Percentiles rank a stretch among this genome's conserved stretches.
Conservation (phyloP, 441 rosid species). For the Eruca vesicaria region DNA sequence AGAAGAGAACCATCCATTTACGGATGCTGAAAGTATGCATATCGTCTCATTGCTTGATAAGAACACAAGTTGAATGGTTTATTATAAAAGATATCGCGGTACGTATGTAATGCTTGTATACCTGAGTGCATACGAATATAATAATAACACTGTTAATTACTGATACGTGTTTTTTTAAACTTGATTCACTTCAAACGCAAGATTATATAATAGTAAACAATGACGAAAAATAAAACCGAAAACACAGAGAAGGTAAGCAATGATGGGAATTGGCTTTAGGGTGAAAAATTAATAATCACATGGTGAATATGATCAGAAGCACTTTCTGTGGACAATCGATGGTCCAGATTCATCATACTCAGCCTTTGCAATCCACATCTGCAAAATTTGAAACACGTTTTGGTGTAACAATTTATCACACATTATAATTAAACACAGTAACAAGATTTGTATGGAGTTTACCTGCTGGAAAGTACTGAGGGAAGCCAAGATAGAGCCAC, state of each 20-base stretch:
- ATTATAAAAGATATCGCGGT: not conserved
- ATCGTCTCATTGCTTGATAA: constrained; percentile 21
- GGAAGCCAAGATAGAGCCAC: constrained; percentile 71
- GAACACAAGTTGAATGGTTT: not conserved
- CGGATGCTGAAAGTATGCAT: constrained; percentile 7
- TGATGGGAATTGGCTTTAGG: constrained; percentile 12
- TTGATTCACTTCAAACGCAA: not conserved
- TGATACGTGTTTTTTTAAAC: constrained; percentile 1
- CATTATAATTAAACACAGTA: not conserved
- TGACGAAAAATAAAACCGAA: not conserved
- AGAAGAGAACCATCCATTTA: constrained; percentile 32
- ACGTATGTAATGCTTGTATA: constrained; percentile 13
- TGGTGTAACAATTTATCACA: not conserved
- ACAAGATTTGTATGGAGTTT: not conserved
- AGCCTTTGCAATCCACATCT: constrained; percentile 88
- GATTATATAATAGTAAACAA: constrained; percentile 9
- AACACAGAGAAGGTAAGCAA: not conserved
- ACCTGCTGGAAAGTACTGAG: constrained; percentile 88
- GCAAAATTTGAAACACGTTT: constrained; percentile 2
- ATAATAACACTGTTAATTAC: constrained; percentile 20
- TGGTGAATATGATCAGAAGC: constrained; percentile 46
- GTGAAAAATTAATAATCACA: not conserved
- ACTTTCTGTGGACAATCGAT: constrained; percentile 73
- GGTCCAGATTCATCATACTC: constrained; percentile 78
- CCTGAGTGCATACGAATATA: not conserved